Conservation (phyloP, 768 basidiomycete species). For the Pisolithus tinctorius region DNA sequence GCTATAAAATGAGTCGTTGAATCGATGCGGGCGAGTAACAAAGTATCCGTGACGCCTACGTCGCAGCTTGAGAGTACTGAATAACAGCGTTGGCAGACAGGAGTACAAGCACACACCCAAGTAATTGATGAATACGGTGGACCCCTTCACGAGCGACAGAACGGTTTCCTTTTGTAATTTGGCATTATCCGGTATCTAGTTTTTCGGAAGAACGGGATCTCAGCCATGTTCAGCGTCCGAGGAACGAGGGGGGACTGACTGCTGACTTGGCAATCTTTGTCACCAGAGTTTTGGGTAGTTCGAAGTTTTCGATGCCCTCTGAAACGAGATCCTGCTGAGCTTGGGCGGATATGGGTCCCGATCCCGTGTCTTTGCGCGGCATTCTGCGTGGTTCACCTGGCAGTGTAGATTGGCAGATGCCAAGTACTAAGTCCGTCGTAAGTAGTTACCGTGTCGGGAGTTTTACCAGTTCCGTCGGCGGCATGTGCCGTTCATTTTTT, state of each 20-base stretch:
- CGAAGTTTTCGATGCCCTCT: conserved; percentile 84
- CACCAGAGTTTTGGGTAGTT: conserved; percentile 78
- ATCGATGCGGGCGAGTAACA: background rate
- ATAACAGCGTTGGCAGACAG: background rate
- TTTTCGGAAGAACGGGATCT: background rate
- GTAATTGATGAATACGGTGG: conserved; percentile 94
- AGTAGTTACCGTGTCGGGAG: no score
- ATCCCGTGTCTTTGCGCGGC: conserved; percentile 62
- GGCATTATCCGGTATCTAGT: conserved; percentile 72
- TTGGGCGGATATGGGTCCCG: conserved; percentile 57
- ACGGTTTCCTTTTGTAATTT: conserved; percentile 91
- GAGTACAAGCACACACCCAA: conserved; percentile 49
- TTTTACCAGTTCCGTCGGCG: no score
- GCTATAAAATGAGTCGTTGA: conserved; percentile 30
- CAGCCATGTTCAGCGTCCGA: background rate
- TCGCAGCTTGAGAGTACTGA: conserved; percentile 33
- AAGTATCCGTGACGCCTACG: conserved; percentile 26
- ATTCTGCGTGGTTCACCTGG: conserved; percentile 28
- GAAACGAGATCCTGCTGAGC: conserved; percentile 75
- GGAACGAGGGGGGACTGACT: conserved; percentile 37
- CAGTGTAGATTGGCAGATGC: no score
- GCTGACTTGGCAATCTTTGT: conserved; percentile 81
- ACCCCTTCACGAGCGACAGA: conserved; percentile 76
- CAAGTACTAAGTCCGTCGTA: no score
- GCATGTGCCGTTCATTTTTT: no score